These are phyloP conservation scores for Acrocalymma vagum DNA, from an alignment of 2,329 filamentous ascomycete species.

Conservation along the genomic window DNA sequence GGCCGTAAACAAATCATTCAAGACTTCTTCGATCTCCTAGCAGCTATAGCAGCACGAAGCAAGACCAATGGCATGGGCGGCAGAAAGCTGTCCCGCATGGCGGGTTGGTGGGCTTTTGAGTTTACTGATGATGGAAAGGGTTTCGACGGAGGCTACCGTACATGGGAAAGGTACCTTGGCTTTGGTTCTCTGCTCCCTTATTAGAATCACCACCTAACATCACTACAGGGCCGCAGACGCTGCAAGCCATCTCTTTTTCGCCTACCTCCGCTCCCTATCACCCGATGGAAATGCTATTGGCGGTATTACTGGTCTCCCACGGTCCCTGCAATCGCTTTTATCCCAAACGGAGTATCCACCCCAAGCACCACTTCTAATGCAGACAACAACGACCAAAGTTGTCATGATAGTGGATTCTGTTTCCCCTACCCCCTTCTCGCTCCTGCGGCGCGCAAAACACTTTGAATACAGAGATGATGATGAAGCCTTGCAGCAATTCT, in stretches of 20 bases:
- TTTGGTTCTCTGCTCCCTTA: too few species aligned
- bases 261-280: conserved; percentile 88
- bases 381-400: conserved; percentile 84
- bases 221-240: conserved; percentile 83
- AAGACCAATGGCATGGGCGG: conserved; percentile 94
- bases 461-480: conserved; percentile 96
- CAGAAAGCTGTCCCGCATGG: conserved; percentile 91
- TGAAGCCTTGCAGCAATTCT: conserved; percentile 81
- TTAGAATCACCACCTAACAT: conserved; percentile 41
- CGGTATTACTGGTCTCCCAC: conserved; percentile 85
- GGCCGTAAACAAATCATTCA: conserved; percentile 89
- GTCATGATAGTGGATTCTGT: conserved; percentile 97
- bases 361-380: conserved; percentile 76
- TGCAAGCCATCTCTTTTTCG: conserved; percentile 96
- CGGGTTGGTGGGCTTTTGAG: conserved; percentile 99
- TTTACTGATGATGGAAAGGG: conserved; percentile 86
- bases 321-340: conserved; percentile 88
- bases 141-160: conserved; percentile 92
- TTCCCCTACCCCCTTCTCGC: conserved; percentile 90
- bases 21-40: conserved; percentile 93
- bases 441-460: conserved; percentile 89
- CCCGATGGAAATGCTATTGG: conserved; percentile 77
- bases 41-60: conserved; percentile 89
- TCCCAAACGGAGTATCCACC: conserved; percentile 96
- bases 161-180: conserved; percentile 82